Evolutionary conservation across 495 filamentous ascomycete species (phyloP).

Genomic region (Hapsidospora chrysogenum): DNA sequence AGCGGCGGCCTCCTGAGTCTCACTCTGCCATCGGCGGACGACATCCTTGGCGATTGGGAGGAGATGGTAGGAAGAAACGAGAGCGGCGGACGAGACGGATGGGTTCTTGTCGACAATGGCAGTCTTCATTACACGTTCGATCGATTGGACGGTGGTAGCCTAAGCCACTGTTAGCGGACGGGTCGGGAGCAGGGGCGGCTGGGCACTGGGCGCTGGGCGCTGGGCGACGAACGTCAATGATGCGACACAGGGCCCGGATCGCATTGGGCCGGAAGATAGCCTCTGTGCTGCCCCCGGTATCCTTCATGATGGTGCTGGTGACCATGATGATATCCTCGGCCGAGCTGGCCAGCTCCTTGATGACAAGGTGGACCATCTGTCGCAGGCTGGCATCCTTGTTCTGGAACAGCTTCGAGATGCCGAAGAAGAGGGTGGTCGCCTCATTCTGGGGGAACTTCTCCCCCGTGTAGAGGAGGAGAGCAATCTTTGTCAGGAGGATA

Average conservation of each 20-base stretch:
- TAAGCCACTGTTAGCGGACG: slow-evolving; percentile 22
- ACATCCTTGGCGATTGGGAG: slow-evolving; percentile 91
- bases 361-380: slow-evolving; percentile 96
- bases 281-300: slow-evolving; percentile 89
- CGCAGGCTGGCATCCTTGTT: slow-evolving; percentile 96
- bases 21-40: slow-evolving; percentile 94
- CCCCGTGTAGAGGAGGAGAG: slow-evolving; percentile 88
- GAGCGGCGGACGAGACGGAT: slow-evolving; percentile 89
- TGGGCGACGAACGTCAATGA: slow-evolving; percentile 67
- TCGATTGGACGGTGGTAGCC: slow-evolving; percentile 94
- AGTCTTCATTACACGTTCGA: slow-evolving; percentile 96
- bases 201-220: too few species aligned
- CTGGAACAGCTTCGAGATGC: slow-evolving; percentile 98
- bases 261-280: slow-evolving; percentile 94
- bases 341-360: slow-evolving; percentile 93
- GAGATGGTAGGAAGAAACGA: slow-evolving; percentile 96
- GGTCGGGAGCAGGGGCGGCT: slow-evolving; percentile 1
- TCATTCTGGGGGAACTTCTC: slow-evolving; percentile 94
- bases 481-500: slow-evolving; percentile 92
- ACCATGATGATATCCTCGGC: slow-evolving; percentile 99
- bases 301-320: slow-evolving; percentile 98
- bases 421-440: slow-evolving; percentile 96
- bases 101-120: slow-evolving; percentile 99
- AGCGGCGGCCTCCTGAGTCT: slow-evolving; percentile 84
- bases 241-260: slow-evolving; percentile 86